Conservation (phyloP, 2,329 filamentous ascomycete species). For the Aspergillus bombycis region DNA sequence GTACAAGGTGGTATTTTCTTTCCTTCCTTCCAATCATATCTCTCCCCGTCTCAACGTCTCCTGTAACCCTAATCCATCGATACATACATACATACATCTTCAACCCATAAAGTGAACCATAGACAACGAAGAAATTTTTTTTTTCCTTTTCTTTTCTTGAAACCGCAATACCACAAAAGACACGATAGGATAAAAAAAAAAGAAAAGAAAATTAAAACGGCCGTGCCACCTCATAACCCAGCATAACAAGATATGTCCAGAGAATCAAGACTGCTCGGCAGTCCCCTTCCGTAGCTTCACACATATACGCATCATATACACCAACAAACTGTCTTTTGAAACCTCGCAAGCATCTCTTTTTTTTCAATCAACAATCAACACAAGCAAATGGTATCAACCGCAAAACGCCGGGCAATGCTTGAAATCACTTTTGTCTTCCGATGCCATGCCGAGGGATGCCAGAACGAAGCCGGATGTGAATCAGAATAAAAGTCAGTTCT, state of each 20-base stretch:
- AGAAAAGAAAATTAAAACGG: background rate
- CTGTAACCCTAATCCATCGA: background rate
- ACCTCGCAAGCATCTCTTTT: background rate
- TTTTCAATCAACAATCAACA: conserved; percentile 17
- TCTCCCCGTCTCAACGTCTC: background rate
- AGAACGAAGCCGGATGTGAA: conserved; percentile 6
- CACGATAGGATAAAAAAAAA: background rate
- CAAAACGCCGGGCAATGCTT: conserved; percentile 41
- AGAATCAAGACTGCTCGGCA: conserved; percentile 18
- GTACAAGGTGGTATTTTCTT: background rate
- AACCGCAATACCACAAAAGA: background rate
- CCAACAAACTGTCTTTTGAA: conserved; percentile 5
- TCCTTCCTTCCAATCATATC: background rate
- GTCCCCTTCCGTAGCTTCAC: conserved; percentile 6
- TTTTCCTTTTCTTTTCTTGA: background rate
- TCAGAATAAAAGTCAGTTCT: background rate
- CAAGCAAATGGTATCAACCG: conserved; percentile 39
- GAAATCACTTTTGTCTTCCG: conserved; percentile 34
- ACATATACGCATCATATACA: conserved; percentile 3
- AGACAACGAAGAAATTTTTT: background rate
- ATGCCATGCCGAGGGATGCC: conserved; percentile 9
- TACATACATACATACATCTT: conserved; percentile 4
- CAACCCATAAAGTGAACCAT: conserved; percentile 10
- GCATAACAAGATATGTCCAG: conserved; percentile 10
- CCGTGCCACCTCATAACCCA: background rate